A percentile compares a stretch with the other conserved stretches of the same genome.
Evolutionary conservation across 225 moss, liverwort and hornwort species (phyloP).

Genomic region (Rhytidiadelphus loreus): DNA sequence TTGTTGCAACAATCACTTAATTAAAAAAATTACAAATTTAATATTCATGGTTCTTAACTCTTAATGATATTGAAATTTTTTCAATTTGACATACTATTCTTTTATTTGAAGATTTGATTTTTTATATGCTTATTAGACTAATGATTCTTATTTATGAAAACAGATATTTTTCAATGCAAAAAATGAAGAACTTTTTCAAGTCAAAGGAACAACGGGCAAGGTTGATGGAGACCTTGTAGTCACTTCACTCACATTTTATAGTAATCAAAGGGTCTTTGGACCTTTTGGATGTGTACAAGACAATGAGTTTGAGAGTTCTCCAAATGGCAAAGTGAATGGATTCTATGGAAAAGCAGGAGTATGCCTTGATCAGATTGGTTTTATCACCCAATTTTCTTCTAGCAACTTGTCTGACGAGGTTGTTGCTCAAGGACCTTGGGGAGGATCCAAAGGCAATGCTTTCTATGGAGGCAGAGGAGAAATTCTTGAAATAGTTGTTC

Average conservation of each 20-base stretch:
- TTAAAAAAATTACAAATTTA: too few species aligned
- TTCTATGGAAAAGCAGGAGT: not conserved
- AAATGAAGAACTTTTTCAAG: not conserved
- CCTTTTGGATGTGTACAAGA: not conserved
- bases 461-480: not conserved
- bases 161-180: not conserved
- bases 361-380: not conserved
- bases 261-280: not conserved
- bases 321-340: not conserved
- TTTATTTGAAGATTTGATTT: not conserved
- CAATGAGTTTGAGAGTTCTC: not conserved
- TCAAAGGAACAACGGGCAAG: not conserved
- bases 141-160: not conserved
- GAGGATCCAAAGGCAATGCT: not conserved
- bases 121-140: not conserved
- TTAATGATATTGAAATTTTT: not conserved
- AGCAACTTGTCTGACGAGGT: not conserved
- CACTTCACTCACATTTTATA: not conserved
- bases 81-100: fast-evolving
- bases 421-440: constrained; percentile 4
- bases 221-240: not conserved
- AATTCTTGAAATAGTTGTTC: not conserved
- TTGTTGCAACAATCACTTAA: not conserved
- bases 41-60: too few species aligned
- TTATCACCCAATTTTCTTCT: not conserved